Percentiles rank a stretch among this genome's conserved stretches.
These are phyloP conservation scores for Beauveria asiatica DNA, from an alignment of 2,329 filamentous ascomycete genomes.

Conservation along the genomic window DNA sequence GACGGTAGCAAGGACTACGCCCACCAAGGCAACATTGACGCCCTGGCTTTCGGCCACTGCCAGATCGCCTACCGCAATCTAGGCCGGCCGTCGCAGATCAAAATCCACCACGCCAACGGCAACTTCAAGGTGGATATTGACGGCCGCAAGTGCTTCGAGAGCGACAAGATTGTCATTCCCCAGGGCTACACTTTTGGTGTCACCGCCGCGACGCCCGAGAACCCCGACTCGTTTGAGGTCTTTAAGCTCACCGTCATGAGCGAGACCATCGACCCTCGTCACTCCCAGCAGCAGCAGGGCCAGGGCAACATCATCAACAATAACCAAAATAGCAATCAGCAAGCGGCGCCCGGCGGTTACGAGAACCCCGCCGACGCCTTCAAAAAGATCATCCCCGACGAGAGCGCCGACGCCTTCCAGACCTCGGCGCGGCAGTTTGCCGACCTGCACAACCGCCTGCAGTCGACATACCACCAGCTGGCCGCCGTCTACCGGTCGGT, in stretches of 20 bases:
- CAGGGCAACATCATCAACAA: constrained; percentile 19
- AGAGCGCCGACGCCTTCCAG: constrained; percentile 37
- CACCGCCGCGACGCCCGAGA: constrained; percentile 80
- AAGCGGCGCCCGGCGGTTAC: background rate
- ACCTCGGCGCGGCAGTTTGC: constrained; percentile 59
- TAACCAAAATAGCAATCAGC: constrained; percentile 19
- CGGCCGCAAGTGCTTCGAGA: constrained; percentile 73
- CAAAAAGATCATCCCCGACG: constrained; percentile 38
- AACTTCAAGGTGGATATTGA: constrained; percentile 75
- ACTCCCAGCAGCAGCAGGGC: constrained; percentile 16
- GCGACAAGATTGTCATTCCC: constrained; percentile 68
- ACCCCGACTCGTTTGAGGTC: constrained; percentile 88
- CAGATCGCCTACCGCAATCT: constrained; percentile 85
- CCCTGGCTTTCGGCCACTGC: constrained; percentile 88
- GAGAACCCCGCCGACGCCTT: constrained; percentile 22
- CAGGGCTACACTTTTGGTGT: constrained; percentile 77
- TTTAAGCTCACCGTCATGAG: constrained; percentile 75
- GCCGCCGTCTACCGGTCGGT: constrained; percentile 52
- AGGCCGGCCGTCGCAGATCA: constrained; percentile 72
- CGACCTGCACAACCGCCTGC: constrained; percentile 78
- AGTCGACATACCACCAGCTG: constrained; percentile 62
- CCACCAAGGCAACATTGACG: constrained; percentile 67
- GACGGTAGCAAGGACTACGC: constrained; percentile 78
- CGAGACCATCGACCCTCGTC: constrained; percentile 28
- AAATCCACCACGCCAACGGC: constrained; percentile 55